phyloP scores from a whole-genome alignment of 2,329 filamentous ascomycete species.

The Decorospora gaudefroyi region DNA sequence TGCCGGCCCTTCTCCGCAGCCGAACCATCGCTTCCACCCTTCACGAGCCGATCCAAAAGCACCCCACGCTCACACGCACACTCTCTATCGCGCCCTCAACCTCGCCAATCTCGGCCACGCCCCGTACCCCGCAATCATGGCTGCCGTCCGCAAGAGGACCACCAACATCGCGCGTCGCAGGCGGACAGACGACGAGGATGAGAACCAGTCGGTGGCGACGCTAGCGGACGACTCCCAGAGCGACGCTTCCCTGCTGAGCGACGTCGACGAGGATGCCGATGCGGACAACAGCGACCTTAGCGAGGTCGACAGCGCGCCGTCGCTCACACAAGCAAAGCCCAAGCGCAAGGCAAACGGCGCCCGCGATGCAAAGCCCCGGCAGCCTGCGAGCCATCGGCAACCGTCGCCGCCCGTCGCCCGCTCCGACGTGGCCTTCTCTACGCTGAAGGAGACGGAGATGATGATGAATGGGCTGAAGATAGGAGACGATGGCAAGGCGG shows the following conservation, averaged over 20 bases:
- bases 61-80: conserved; percentile 29
- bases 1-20: conserved; percentile 30
- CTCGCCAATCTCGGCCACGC: conserved; percentile 15
- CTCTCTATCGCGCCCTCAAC: conserved; percentile 21
- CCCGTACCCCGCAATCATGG: conserved; percentile 38
- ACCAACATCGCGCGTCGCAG: conserved; percentile 46
- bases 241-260: conserved; percentile 62
- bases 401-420: conserved; percentile 45
- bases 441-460: conserved; percentile 61
- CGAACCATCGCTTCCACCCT: conserved; percentile 27
- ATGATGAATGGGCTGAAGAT: conserved; percentile 65
- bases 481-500: conserved; percentile 47
- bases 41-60: conserved; percentile 27
- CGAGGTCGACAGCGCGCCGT: conserved; percentile 53
- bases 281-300: conserved; percentile 63
- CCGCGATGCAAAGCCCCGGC: conserved; percentile 39
- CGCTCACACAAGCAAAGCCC: conserved; percentile 44
- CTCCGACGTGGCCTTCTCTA: conserved; percentile 48
- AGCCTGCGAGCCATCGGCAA: conserved; percentile 35
- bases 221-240: conserved; percentile 66
- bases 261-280: conserved; percentile 62
- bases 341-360: conserved; percentile 47
- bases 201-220: conserved; percentile 51
- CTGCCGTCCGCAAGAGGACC: conserved; percentile 44
- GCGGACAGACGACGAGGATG: conserved; percentile 48